Evolutionary conservation across 352 stramenopile species (phyloP).

Genomic region (Phytophthora pini): DNA sequence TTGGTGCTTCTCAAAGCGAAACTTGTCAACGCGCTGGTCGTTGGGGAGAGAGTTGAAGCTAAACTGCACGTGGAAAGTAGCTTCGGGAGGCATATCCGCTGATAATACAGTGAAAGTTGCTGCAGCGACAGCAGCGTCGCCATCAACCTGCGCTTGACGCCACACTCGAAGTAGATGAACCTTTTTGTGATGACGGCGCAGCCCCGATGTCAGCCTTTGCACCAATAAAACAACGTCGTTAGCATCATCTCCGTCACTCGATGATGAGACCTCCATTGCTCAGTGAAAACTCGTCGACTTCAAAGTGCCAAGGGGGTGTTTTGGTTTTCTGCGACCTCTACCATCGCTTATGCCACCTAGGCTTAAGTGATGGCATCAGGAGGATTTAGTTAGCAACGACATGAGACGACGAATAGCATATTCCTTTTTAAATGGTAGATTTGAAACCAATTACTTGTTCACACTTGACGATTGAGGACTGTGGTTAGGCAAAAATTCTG

Average conservation of each 20-base stretch:
- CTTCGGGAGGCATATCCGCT: neutral
- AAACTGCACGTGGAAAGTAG: neutral
- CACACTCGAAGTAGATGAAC: neutral
- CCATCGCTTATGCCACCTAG: neutral
- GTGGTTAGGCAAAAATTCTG: neutral
- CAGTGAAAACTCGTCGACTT: neutral
- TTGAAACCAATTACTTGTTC: slow-evolving; percentile 2
- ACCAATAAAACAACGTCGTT: neutral
- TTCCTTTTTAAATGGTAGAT: neutral
- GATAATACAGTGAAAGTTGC: neutral
- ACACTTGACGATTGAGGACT: slow-evolving; percentile 2
- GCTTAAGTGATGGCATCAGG: neutral
- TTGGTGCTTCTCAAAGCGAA: slow-evolving; percentile 1
- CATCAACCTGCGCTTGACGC: slow-evolving; percentile 1
- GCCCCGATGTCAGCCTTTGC: slow-evolving; percentile 1
- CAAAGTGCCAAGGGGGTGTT: neutral
- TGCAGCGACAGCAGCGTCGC: neutral
- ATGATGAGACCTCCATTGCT: slow-evolving; percentile 1
- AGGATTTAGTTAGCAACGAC: neutral
- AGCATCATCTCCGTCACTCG: neutral
- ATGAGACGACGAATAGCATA: neutral
- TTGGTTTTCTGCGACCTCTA: neutral
- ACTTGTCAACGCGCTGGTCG: slow-evolving; percentile 4
- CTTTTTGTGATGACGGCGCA: neutral
- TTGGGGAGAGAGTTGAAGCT: slow-evolving; percentile 6